Evolutionary conservation across 202 grass and related monocot species (phyloP).

Genomic region (Carex arenaria): DNA sequence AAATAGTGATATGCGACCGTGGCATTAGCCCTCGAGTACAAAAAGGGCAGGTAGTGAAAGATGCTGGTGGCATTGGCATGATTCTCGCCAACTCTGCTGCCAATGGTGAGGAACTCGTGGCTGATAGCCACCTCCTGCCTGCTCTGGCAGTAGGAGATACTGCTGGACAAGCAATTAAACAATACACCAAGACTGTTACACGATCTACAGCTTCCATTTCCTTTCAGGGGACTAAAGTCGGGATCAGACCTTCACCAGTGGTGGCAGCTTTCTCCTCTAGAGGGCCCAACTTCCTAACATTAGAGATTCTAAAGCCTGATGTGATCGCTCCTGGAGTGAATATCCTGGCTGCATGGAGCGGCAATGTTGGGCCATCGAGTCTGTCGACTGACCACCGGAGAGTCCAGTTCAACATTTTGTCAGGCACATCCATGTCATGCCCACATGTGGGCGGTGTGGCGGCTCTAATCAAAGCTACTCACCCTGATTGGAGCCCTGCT

Average conservation of each 20-base stretch:
- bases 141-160: slow-evolving; percentile 62
- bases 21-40: slow-evolving; percentile 94
- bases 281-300: slow-evolving; percentile 70
- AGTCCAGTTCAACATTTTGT: slow-evolving; percentile 75
- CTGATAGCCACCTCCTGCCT: slow-evolving; percentile 89
- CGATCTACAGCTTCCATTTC: slow-evolving; percentile 63
- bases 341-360: slow-evolving; percentile 87
- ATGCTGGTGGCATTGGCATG: slow-evolving; percentile 76
- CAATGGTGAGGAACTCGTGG: slow-evolving; percentile 88
- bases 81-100: slow-evolving; percentile 63
- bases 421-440: slow-evolving; percentile 76
- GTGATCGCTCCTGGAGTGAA: slow-evolving; percentile 82
- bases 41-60: slow-evolving; percentile 88
- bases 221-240: slow-evolving; percentile 79
- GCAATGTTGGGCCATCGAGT: slow-evolving; percentile 61
- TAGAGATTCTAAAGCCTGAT: slow-evolving; percentile 94
- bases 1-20: slow-evolving; percentile 85
- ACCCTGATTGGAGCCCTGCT: slow-evolving; percentile 74
- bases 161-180: slow-evolving; percentile 47
- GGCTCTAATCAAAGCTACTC: slow-evolving; percentile 68
- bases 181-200: slow-evolving; percentile 33
- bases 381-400: slow-evolving; percentile 46
- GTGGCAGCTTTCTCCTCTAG: slow-evolving; percentile 91
- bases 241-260: slow-evolving; percentile 83
- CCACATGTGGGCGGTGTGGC: slow-evolving; percentile 68